A percentile compares a stretch with the other conserved stretches of the same genome.
These are phyloP conservation scores for Neurospora sp. DNA, from an alignment of 2,329 filamentous ascomycete genomes.

Conservation along the genomic window DNA sequence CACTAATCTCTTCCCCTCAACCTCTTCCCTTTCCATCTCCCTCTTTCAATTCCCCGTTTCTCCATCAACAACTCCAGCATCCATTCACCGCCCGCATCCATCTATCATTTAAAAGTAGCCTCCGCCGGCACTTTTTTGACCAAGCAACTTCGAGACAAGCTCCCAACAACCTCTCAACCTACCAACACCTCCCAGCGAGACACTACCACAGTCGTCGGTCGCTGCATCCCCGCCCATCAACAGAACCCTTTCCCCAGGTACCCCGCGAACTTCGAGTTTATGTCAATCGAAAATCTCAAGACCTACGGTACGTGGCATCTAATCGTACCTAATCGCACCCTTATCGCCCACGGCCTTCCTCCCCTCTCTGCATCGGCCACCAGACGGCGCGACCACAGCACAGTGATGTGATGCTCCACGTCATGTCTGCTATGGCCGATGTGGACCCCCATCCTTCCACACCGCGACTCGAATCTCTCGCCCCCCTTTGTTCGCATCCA, in stretches of 20 bases:
- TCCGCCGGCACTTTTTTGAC: slow-evolving; percentile 11
- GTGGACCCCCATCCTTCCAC: neutral
- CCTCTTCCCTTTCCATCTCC: slow-evolving; percentile 13
- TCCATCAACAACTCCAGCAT: slow-evolving; percentile 13
- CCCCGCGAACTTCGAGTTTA: slow-evolving; percentile 73
- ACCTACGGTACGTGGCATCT: slow-evolving; percentile 63
- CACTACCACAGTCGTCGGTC: slow-evolving; percentile 40
- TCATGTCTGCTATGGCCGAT: neutral
- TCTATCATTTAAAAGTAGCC: neutral
- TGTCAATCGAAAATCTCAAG: slow-evolving; percentile 99
- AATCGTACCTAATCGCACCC: neutral
- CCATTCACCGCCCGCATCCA: neutral
- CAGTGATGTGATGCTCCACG: neutral
- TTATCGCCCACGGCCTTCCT: neutral
- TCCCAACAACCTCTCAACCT: slow-evolving; percentile 7
- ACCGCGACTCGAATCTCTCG: neutral
- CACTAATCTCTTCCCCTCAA: slow-evolving; percentile 15
- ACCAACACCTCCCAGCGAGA: slow-evolving; percentile 32
- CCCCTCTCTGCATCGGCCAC: neutral
- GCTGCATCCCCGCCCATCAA: slow-evolving; percentile 31
- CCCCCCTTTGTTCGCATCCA: neutral
- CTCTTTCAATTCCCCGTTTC: slow-evolving; percentile 15
- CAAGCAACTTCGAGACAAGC: slow-evolving; percentile 4
- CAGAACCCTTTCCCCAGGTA: slow-evolving; percentile 44
- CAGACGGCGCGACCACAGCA: neutral